phyloP scores from a whole-genome alignment of 306 rosid genomes.

The Luffa aegyptiaca region DNA sequence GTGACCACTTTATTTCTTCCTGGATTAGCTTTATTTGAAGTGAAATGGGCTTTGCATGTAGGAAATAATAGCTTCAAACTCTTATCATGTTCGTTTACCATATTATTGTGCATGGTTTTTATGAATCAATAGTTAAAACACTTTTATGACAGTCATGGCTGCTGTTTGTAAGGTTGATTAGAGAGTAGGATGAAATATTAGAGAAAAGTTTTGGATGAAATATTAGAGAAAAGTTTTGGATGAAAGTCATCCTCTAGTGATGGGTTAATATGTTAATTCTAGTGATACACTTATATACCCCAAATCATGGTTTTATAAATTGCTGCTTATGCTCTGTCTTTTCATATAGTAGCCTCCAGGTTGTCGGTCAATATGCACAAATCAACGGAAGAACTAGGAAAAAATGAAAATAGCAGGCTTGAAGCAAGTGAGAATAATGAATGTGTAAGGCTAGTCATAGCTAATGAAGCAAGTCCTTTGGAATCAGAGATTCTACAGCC shows the following conservation, averaged over 20 bases:
- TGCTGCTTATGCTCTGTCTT: slow-evolving; percentile 4
- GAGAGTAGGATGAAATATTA: not conserved
- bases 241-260: not conserved
- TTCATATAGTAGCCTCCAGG: not conserved
- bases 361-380: slow-evolving; percentile 38
- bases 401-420: slow-evolving; percentile 37
- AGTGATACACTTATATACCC: not conserved
- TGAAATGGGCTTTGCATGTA: not conserved
- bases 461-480: slow-evolving; percentile 40
- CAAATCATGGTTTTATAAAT: not conserved
- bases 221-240: not conserved
- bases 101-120: not conserved
- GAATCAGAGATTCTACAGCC: slow-evolving; percentile 48
- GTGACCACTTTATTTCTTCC: not conserved
- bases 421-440: slow-evolving; percentile 55
- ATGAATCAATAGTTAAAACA: not conserved
- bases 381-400: slow-evolving; percentile 39
- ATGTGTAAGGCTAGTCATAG: slow-evolving; percentile 68
- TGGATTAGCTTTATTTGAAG: not conserved
- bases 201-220: not conserved
- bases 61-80: not conserved
- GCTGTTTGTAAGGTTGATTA: not conserved
- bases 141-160: not conserved
- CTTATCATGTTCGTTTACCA: not conserved
- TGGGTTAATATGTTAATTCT: not conserved